Evolutionary conservation across 73 alveolate genomes (phyloP), one percentile per base, ranked within the genome.

Genomic region (Blepharisma japonicum): DNA sequence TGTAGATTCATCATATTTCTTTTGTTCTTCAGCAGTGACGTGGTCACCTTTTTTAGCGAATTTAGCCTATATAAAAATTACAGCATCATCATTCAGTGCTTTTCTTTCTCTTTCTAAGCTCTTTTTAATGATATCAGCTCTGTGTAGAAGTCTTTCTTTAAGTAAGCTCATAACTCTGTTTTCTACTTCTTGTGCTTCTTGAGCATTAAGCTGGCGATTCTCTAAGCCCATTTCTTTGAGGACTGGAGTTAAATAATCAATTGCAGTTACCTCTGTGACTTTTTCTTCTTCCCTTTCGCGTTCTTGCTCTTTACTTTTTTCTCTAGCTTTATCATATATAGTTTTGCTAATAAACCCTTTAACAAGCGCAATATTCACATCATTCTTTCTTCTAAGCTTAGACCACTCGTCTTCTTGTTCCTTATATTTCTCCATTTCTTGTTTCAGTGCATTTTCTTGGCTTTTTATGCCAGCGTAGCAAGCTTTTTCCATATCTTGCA

Each of bases 311-410:
- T 91, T 91, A 83, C 55, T 71, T 78, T 89, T 91, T 45, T 91
- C 97, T 77, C 97, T 80, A 0, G 97, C 97, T 72, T 88, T 88
- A 53, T 88, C 94, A 71, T 88, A 90, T 54, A 88, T 80, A 7
- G 95, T 76, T 83, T 88, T 91, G 47, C 88, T 94, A 25, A 91
- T 56, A 25, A 32, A 32, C 3, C 88, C 83, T 67, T 88, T 87
- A 39, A 71, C 68, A 71, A 85, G 79, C 61, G 72, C 66, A 45
- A 18, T 83, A 7, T 88, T 81, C 7, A 11, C 48, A 56, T 78
- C 82, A 23, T 89, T 56, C 54, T 9, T 23, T 25, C 66, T 47
- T 8, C 82, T 71, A 71, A 42, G 55, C 23, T 49, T 45, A 49
- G 55, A 50, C 51, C 83, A 78, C 27, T 71, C 55, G 66, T 71